Evolutionary conservation across 495 filamentous ascomycete species (phyloP).

Genomic region (Monascus purpureus): DNA sequence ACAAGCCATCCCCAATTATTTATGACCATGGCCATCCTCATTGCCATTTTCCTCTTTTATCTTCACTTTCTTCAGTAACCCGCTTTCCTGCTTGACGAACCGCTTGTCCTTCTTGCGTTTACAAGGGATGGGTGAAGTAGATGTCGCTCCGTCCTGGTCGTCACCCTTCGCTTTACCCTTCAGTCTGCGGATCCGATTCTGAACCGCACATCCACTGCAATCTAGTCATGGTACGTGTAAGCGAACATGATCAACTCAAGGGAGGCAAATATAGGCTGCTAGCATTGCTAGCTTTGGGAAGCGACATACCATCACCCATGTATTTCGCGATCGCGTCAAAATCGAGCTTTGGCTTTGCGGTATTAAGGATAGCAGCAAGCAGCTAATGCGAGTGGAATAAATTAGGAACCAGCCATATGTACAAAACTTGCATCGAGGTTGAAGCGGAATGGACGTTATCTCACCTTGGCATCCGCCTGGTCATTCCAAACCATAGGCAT

Average conservation of each 20-base stretch:
- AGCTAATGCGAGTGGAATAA: conserved; percentile 8
- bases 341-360: conserved; percentile 9
- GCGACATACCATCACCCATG: conserved; percentile 13
- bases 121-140: neutral
- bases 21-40: no score
- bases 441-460: neutral
- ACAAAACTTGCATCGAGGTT: no score
- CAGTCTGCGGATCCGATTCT: neutral
- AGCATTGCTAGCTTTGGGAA: no score
- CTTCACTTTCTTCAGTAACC: no score
- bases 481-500: conserved; percentile 16
- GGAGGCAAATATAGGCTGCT: neutral
- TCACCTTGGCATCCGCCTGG: conserved; percentile 13
- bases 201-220: neutral
- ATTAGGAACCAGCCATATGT: neutral
- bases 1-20: no score
- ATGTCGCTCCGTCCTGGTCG: neutral
- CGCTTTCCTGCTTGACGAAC: no score
- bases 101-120: neutral
- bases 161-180: neutral
- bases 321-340: conserved; percentile 8
- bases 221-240: neutral
- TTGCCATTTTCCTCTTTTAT: no score
- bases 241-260: neutral
- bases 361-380: conserved; percentile 12